These are phyloP conservation scores for Fusarium mexicanum DNA, from an alignment of 2,329 filamentous ascomycete species.

Conservation along the genomic window DNA sequence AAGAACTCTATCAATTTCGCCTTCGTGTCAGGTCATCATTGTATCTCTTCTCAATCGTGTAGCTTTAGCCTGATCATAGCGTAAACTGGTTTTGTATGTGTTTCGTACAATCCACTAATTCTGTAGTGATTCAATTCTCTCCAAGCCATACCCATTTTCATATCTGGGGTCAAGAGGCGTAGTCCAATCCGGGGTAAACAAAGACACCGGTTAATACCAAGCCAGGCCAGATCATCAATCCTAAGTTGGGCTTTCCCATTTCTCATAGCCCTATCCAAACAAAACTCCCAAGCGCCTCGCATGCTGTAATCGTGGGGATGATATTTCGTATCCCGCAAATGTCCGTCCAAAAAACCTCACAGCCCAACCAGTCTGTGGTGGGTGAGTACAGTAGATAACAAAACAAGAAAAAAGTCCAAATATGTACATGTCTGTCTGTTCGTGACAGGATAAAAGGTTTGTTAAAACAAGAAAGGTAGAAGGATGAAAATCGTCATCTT, in stretches of 20 bases:
- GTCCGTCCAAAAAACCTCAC: slow-evolving; percentile 9
- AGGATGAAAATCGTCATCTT: slow-evolving; percentile 13
- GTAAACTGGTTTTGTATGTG: slow-evolving; percentile 5
- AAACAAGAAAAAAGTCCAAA: slow-evolving; percentile 12
- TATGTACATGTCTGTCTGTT: slow-evolving; percentile 19
- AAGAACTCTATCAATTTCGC: slow-evolving; percentile 33
- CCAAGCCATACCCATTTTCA: slow-evolving; percentile 26
- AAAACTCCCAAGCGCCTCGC: slow-evolving; percentile 36
- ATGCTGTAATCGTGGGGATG: slow-evolving; percentile 25
- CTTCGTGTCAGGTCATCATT: slow-evolving; percentile 39
- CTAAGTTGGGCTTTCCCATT: slow-evolving; percentile 11
- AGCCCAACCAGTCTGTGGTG: neutral
- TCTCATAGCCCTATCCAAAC: neutral
- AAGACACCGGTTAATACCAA: slow-evolving; percentile 28
- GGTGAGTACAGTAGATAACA: slow-evolving; percentile 9
- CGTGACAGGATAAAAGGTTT: slow-evolving; percentile 8
- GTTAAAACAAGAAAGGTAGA: slow-evolving; percentile 32
- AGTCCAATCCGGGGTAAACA: slow-evolving; percentile 17
- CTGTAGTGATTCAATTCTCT: slow-evolving; percentile 23
- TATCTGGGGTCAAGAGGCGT: slow-evolving; percentile 20
- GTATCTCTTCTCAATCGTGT: slow-evolving; percentile 32
- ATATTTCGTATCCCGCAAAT: slow-evolving; percentile 17
- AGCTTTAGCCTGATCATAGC: slow-evolving; percentile 22
- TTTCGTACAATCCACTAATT: slow-evolving; percentile 13
- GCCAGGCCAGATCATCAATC: slow-evolving; percentile 25